Percentiles rank a stretch among this genome's conserved stretches.
phyloP scores from a whole-genome alignment of 192 early-diverging fungal species.

The Kappamyces sp. region DNA sequence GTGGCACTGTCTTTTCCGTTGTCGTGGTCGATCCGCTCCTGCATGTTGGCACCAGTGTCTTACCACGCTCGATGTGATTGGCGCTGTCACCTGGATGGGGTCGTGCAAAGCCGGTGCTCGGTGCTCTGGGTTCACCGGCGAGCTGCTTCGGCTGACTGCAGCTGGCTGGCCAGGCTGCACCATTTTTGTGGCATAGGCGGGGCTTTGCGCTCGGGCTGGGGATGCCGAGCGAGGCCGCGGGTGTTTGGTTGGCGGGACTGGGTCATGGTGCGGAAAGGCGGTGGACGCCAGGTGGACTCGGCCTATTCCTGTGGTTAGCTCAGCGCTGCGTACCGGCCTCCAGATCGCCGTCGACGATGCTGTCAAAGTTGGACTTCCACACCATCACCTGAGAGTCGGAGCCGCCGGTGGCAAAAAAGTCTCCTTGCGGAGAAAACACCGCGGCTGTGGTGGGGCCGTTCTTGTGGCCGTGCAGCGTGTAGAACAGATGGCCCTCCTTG shows the following conservation, averaged over 20 bases:
- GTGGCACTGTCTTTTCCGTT: conserved; percentile 3
- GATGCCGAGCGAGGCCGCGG: too few species aligned
- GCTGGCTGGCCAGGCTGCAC: background rate
- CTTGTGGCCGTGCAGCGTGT: conserved; percentile 57
- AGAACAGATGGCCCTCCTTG: conserved; percentile 57
- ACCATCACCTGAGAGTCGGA: conserved; percentile 53
- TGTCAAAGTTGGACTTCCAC: conserved; percentile 55
- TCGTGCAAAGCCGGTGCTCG: background rate
- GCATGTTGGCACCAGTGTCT: background rate
- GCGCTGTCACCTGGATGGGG: conserved; percentile 5
- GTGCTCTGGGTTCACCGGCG: too few species aligned
- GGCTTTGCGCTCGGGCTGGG: too few species aligned
- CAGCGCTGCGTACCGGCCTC: too few species aligned
- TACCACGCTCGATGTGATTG: conserved; percentile 13
- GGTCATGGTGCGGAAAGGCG: too few species aligned
- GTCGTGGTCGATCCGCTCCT: conserved; percentile 14
- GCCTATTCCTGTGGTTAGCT: too few species aligned
- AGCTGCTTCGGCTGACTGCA: background rate
- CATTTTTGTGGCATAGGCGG: too few species aligned
- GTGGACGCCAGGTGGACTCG: too few species aligned
- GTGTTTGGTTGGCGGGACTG: too few species aligned
- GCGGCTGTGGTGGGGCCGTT: conserved; percentile 51
- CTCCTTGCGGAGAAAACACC: conserved; percentile 43
- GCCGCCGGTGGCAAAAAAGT: conserved; percentile 55
- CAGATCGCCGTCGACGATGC: background rate